Evolutionary conservation across 2,329 filamentous ascomycete species (phyloP).

Genomic region (Cyclaneusma minus): DNA sequence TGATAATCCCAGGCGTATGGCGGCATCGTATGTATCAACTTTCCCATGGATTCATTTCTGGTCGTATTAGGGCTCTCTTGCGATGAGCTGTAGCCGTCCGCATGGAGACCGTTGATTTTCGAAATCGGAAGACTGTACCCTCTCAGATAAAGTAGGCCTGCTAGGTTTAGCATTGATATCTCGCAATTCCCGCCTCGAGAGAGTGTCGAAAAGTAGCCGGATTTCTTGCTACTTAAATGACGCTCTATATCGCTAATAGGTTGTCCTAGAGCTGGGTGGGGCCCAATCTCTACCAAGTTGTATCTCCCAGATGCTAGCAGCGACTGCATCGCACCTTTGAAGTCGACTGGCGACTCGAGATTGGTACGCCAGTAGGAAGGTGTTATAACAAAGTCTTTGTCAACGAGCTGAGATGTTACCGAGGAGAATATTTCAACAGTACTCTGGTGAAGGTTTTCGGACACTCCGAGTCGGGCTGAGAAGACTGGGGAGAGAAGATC

Average conservation of each 20-base stretch:
- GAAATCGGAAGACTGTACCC: neutral
- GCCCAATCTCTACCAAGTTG: too few relatives aligned
- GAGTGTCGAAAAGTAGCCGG: neutral
- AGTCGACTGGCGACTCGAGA: neutral
- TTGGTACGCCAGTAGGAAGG: conserved; percentile 1
- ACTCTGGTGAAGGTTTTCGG: conserved; percentile 3
- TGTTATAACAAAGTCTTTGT: neutral
- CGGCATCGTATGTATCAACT: conserved; percentile 25
- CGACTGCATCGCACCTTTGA: neutral
- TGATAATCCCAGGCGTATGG: conserved; percentile 35
- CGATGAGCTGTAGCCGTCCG: neutral
- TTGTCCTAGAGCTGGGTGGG: conserved; percentile 1
- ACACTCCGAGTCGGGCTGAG: too few relatives aligned
- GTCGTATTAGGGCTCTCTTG: too few relatives aligned
- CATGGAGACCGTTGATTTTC: neutral
- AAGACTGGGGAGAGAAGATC: conserved; percentile 7
- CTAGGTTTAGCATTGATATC: neutral
- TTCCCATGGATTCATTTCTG: too few relatives aligned
- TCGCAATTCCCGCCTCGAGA: neutral
- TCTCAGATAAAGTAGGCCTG: neutral
- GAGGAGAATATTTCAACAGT: neutral
- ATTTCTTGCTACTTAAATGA: neutral
- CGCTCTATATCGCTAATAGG: neutral
- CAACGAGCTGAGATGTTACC: neutral
- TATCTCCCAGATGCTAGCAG: too few relatives aligned